phyloP scores from a whole-genome alignment of 805 yeast genomes.

The Yamadazyma takamatsuzukensis region DNA sequence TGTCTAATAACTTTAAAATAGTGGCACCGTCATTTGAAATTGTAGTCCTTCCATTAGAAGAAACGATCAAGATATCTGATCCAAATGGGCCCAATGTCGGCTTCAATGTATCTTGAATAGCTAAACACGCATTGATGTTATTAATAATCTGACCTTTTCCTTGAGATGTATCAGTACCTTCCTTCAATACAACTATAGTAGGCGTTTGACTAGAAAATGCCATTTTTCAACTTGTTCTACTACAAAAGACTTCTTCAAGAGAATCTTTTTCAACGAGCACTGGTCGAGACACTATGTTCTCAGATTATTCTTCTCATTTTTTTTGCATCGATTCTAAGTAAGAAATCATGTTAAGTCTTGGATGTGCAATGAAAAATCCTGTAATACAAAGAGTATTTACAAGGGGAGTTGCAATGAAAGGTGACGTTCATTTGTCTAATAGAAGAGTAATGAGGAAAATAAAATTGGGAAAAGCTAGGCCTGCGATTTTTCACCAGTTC shows the following conservation, averaged over 20 bases:
- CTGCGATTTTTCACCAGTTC: slow-evolving; percentile 88
- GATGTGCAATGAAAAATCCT: too few species aligned
- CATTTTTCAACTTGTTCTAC: too few species aligned
- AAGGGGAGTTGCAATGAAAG: slow-evolving; percentile 20
- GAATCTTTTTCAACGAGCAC: too few species aligned
- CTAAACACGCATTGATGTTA: slow-evolving; percentile 94
- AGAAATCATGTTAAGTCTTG: too few species aligned
- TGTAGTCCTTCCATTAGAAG: slow-evolving; percentile 80
- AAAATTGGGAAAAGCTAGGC: slow-evolving; percentile 81
- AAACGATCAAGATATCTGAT: slow-evolving; percentile 88
- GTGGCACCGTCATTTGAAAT: slow-evolving; percentile 99
- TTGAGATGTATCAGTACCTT: slow-evolving; percentile 96
- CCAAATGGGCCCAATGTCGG: slow-evolving; percentile 98
- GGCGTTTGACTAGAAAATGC: slow-evolving; percentile 92
- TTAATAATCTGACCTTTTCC: slow-evolving; percentile 95
- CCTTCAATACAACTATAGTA: slow-evolving; percentile 95
- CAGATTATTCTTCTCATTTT: too few species aligned
- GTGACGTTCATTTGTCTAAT: slow-evolving; percentile 41
- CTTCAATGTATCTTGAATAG: slow-evolving; percentile 91
- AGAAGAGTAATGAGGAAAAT: slow-evolving; percentile 68
- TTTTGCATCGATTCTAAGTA: too few species aligned
- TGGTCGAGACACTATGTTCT: too few species aligned
- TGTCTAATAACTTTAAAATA: slow-evolving; percentile 83
- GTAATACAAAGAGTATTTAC: slow-evolving; percentile 8
- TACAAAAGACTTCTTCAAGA: too few species aligned